Conservation (phyloP, 2,329 filamentous ascomycete species). For the Aschersonia sp. region DNA sequence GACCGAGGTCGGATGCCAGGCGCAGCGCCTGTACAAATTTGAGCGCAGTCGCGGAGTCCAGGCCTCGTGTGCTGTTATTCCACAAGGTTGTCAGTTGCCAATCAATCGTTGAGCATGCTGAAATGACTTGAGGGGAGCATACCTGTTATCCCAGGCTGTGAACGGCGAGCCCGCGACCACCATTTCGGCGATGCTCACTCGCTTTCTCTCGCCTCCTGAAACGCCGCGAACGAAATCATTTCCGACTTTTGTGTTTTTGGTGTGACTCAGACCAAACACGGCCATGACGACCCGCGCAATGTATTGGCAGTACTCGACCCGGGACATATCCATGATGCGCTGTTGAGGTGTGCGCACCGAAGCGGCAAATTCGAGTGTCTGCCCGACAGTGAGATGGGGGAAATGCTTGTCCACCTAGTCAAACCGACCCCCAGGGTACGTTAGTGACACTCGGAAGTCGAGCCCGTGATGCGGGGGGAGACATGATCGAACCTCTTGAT, state of each 20-base stretch:
- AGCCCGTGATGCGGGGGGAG: not conserved
- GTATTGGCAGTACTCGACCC: conserved; percentile 43
- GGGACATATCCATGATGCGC: conserved; percentile 45
- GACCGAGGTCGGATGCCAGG: conserved; percentile 47
- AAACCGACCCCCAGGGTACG: not conserved
- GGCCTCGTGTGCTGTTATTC: conserved; percentile 39
- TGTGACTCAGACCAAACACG: conserved; percentile 58
- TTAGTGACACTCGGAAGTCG: not conserved
- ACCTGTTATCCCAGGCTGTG: conserved; percentile 53
- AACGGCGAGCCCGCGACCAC: conserved; percentile 46
- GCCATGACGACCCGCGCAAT: conserved; percentile 55
- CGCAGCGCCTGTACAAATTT: conserved; percentile 58
- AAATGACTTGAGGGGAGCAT: not conserved
- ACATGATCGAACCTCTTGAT: conserved; percentile 41
- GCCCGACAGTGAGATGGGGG: conserved; percentile 59
- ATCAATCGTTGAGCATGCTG: too few relatives aligned
- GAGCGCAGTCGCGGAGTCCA: conserved; percentile 59
- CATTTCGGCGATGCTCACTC: conserved; percentile 71
- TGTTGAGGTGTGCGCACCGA: conserved; percentile 53
- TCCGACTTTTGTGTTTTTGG: conserved; percentile 58
- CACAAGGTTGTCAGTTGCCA: too few relatives aligned
- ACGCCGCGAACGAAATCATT: conserved; percentile 61
- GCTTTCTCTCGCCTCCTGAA: conserved; percentile 58
- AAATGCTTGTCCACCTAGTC: conserved; percentile 54
- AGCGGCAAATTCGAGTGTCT: conserved; percentile 61